A percentile compares a stretch with the other conserved stretches of the same genome.
These are phyloP conservation scores for Raffaelea arxii DNA, from an alignment of 2,329 filamentous ascomycete species.

Conservation along the genomic window DNA sequence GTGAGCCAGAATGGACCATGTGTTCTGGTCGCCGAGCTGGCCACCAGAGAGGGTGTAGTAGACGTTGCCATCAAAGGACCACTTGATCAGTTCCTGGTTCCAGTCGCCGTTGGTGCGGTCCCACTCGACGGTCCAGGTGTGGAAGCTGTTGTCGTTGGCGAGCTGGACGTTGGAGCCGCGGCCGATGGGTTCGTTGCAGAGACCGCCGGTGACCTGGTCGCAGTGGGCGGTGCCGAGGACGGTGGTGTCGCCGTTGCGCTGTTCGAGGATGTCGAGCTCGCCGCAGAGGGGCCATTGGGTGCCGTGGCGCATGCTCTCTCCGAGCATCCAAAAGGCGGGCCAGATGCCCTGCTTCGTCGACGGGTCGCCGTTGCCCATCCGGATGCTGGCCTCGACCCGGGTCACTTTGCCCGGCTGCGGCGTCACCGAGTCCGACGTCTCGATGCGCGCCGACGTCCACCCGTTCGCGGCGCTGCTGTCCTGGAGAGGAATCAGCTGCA, in stretches of 20 bases:
- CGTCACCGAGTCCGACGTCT: conserved; percentile 36
- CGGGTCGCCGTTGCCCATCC: conserved; percentile 31
- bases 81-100: conserved; percentile 35
- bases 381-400: conserved; percentile 34
- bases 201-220: conserved; percentile 31
- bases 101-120: conserved; percentile 35
- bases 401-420: conserved; percentile 35
- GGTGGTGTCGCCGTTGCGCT: conserved; percentile 36
- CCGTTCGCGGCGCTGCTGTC: conserved; percentile 25
- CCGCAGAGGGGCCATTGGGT: conserved; percentile 42
- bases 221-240: conserved; percentile 45
- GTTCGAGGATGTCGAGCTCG: conserved; percentile 50
- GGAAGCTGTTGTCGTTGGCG: conserved; percentile 29
- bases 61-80: conserved; percentile 30
- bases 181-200: conserved; percentile 42
- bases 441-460: conserved; percentile 48
- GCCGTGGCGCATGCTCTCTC: conserved; percentile 37
- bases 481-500: conserved; percentile 40
- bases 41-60: conserved; percentile 34
- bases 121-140: conserved; percentile 38
- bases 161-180: conserved; percentile 24
- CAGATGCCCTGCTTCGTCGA: conserved; percentile 41
- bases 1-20: conserved; percentile 38
- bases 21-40: conserved; percentile 28
- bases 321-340: conserved; percentile 51